These are phyloP conservation scores for Tuber borchii DNA, from an alignment of 495 filamentous ascomycete genomes.

Conservation along the genomic window DNA sequence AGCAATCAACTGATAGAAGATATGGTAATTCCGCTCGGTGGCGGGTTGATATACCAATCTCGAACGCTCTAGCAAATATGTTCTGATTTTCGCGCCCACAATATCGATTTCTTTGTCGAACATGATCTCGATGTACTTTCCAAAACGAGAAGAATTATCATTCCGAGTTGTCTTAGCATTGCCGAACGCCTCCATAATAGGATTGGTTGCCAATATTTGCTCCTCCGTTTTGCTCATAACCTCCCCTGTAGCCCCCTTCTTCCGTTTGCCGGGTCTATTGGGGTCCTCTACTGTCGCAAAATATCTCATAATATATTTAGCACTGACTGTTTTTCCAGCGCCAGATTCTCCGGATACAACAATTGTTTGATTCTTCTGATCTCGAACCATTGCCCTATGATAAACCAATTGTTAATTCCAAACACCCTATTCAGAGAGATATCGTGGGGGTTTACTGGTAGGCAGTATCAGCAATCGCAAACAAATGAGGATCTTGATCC, in stretches of 20 bases:
- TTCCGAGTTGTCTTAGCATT: conserved; percentile 99
- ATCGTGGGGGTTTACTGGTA: conserved; percentile 65
- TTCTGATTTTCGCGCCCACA: conserved; percentile 93
- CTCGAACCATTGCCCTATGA: conserved; percentile 87
- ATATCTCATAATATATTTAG: conserved; percentile 99
- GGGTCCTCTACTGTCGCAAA: conserved; percentile 96
- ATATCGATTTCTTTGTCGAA: conserved; percentile 94
- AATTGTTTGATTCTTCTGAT: conserved; percentile 93
- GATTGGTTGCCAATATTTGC: conserved; percentile 95
- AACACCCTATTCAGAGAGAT: conserved; percentile 1
- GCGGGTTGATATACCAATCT: conserved; percentile 96
- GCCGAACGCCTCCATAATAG: conserved; percentile 99
- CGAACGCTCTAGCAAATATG: conserved; percentile 90
- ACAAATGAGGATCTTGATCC: conserved; percentile 94
- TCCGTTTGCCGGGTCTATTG: conserved; percentile 75
- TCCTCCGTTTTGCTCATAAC: conserved; percentile 97
- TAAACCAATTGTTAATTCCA: conserved; percentile 13
- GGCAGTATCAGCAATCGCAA: conserved; percentile 97
- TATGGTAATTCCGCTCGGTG: conserved; percentile 97
- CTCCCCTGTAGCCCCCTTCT: conserved; percentile 61
- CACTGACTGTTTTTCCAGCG: conserved; percentile 97
- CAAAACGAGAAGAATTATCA: conserved; percentile 97
- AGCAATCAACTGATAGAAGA: conserved; percentile 97
- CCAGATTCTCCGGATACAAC: conserved; percentile 98
- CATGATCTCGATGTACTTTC: conserved; percentile 99